These are phyloP conservation scores for Xylaria bambusicola DNA, from an alignment of 495 filamentous ascomycete genomes.

Conservation along the genomic window DNA sequence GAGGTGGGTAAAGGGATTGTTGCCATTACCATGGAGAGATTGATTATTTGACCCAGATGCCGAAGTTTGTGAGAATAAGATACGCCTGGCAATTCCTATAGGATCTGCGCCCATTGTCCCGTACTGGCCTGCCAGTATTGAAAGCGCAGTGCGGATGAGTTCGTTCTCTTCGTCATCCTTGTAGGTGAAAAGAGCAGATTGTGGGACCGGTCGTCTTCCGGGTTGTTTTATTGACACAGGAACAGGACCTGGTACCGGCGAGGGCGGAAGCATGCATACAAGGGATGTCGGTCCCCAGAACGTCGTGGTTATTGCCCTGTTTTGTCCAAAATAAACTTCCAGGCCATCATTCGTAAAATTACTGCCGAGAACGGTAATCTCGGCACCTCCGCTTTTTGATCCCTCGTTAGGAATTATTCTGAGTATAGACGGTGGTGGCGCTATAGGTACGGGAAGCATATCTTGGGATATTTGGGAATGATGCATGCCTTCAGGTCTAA, in stretches of 20 bases:
- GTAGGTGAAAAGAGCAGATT: constrained; percentile 61
- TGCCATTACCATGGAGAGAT: constrained; percentile 25
- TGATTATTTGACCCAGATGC: constrained; percentile 27
- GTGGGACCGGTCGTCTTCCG: constrained; percentile 40
- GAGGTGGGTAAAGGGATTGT: constrained; percentile 26
- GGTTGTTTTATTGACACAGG: constrained; percentile 69
- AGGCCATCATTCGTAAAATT: constrained; percentile 72
- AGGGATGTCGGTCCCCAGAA: constrained; percentile 81
- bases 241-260: constrained; percentile 67
- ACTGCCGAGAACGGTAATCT: constrained; percentile 80
- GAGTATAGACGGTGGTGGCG: constrained; percentile 60
- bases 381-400: constrained; percentile 76
- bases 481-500: constrained; percentile 47
- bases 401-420: constrained; percentile 83
- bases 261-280: constrained; percentile 82
- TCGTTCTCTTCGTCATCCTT: constrained; percentile 77
- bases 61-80: constrained; percentile 43
- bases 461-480: constrained; percentile 46
- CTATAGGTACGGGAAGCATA: constrained; percentile 39
- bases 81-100: constrained; percentile 53
- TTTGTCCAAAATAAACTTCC: constrained; percentile 84
- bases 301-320: constrained; percentile 73
- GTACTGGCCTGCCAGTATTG: constrained; percentile 59
- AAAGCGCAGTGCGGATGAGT: constrained; percentile 61
- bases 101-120: constrained; percentile 54